Conservation (phyloP, 768 basidiomycete species). For the Xerocomus potaroensis region DNA sequence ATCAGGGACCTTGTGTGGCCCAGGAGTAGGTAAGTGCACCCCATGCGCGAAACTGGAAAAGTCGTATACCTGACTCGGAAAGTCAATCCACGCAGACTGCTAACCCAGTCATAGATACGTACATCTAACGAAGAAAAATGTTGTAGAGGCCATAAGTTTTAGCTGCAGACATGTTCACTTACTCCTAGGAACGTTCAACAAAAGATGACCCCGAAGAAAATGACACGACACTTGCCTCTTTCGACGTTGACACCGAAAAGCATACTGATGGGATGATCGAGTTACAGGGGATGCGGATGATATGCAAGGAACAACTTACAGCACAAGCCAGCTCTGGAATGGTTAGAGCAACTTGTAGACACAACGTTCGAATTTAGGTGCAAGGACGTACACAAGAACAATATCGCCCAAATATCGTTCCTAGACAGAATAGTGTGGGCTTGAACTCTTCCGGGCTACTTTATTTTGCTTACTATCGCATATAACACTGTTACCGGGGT, state of each 20-base stretch:
- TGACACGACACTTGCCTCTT: conserved; percentile 10
- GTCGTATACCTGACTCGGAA: conserved; percentile 16
- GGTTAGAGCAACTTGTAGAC: conserved; percentile 2
- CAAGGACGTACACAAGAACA: conserved; percentile 29
- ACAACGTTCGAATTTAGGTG: neutral
- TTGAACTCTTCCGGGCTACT: neutral
- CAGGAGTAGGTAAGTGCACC: conserved; percentile 29
- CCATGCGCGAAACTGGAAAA: conserved; percentile 32
- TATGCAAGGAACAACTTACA: conserved; percentile 10
- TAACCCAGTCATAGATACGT: neutral
- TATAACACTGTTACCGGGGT: conserved; percentile 27
- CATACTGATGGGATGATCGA: conserved; percentile 13
- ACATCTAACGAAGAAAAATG: conserved; percentile 16
- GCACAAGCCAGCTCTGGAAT: conserved; percentile 15
- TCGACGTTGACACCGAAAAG: conserved; percentile 15
- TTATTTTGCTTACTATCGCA: conserved; percentile 17
- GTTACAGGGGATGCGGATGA: neutral
- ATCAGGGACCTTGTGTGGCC: conserved; percentile 28
- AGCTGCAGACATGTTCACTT: conserved; percentile 3
- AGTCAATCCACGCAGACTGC: neutral
- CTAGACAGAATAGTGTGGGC: conserved; percentile 14
- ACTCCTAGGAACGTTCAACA: conserved; percentile 19
- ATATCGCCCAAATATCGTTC: conserved; percentile 30
- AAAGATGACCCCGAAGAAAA: neutral
- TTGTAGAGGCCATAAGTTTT: neutral